These are phyloP conservation scores for Candida maesae DNA, from an alignment of 805 yeast genomes.

Conservation along the genomic window DNA sequence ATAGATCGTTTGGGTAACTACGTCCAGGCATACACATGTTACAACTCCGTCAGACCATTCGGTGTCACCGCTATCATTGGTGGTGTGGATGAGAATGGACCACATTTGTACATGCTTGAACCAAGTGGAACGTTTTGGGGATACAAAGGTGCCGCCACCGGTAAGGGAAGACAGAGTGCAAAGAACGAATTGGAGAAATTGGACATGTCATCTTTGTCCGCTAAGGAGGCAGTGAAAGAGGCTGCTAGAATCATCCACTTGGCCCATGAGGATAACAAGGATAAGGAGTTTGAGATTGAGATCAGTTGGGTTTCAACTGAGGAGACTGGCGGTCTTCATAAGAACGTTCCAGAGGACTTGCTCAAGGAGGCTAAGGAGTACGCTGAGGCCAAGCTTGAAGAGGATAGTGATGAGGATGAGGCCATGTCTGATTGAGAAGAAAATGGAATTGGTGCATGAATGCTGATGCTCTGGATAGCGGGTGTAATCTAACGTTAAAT, in stretches of 20 bases:
- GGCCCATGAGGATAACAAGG: conserved; percentile 98
- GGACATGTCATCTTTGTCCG: conserved; percentile 60
- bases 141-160: conserved; percentile 94
- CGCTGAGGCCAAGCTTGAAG: conserved; percentile 81
- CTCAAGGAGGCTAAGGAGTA: conserved; percentile 77
- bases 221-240: conserved; percentile 81
- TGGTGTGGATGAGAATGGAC: conserved; percentile 86
- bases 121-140: conserved; percentile 99
- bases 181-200: conserved; percentile 93
- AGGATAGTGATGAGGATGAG: conserved; percentile 61
- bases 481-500: no score
- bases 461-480: no score
- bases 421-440: conserved; percentile 32
- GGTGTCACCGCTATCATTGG: conserved; percentile 92
- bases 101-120: conserved; percentile 93
- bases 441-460: no score
- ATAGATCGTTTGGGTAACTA: conserved; percentile 86
- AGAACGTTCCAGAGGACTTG: conserved; percentile 73
- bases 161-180: conserved; percentile 98
- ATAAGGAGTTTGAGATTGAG: conserved; percentile 94
- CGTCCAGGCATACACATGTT: conserved; percentile 93
- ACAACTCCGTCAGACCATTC: conserved; percentile 96
- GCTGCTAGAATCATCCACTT: conserved; percentile 91
- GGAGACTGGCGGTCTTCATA: conserved; percentile 78
- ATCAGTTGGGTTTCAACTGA: conserved; percentile 79